phyloP scores from a whole-genome alignment of 345 rosid genomes.

The Sisymbrium irio region DNA sequence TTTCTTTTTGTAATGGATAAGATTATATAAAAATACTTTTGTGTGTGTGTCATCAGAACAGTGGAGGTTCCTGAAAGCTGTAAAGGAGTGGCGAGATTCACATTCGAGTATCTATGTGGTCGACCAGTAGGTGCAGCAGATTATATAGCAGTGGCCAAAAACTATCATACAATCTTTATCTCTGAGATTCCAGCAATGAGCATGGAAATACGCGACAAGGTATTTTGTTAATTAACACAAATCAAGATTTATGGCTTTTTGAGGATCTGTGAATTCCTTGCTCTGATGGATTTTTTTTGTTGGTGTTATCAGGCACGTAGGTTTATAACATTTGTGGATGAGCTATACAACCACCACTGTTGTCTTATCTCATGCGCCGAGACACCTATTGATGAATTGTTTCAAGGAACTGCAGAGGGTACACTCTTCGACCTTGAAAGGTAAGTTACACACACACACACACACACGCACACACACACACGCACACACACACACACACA shows the following conservation, averaged over 20 bases:
- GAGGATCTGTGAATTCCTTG: not conserved
- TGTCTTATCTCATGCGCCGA: slow-evolving; percentile 66
- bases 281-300: not conserved
- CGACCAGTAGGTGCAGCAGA: slow-evolving; percentile 94
- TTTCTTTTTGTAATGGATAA: not conserved
- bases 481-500: not conserved
- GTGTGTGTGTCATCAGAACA: slow-evolving; percentile 39
- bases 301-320: slow-evolving; percentile 73
- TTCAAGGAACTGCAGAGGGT: slow-evolving; percentile 97
- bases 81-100: slow-evolving; percentile 72
- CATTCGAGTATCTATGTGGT: slow-evolving; percentile 83
- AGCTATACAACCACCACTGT: slow-evolving; percentile 93
- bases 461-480: no score
- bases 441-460: slow-evolving; percentile 28
- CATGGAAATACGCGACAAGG: slow-evolving; percentile 87
- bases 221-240: slow-evolving; percentile 18
- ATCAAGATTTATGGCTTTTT: not conserved
- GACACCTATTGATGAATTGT: slow-evolving; percentile 78
- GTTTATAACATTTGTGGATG: slow-evolving; percentile 90
- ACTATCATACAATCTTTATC: slow-evolving; percentile 79
- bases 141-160: slow-evolving; percentile 79
- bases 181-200: slow-evolving; percentile 79
- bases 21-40: not conserved
- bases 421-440: slow-evolving; percentile 84
- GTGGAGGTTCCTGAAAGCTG: slow-evolving; percentile 86